Evolutionary conservation across 2,329 filamentous ascomycete species (phyloP).

Genomic region (Colletotrichum sp.): DNA sequence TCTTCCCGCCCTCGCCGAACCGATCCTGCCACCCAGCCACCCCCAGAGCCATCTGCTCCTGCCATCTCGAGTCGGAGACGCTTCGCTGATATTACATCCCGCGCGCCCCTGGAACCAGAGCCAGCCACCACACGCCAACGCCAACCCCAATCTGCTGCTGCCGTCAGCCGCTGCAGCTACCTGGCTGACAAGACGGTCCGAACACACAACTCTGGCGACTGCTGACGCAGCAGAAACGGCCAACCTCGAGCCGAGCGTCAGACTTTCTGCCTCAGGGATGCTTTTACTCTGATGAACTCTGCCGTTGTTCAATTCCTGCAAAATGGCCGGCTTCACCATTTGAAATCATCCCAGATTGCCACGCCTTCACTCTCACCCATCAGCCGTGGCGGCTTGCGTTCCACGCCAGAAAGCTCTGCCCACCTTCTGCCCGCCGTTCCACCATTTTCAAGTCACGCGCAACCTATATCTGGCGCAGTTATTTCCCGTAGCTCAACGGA

Average conservation of each 20-base stretch:
- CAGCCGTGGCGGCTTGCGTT: not conserved
- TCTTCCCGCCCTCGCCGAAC: not conserved
- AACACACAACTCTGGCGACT: not conserved
- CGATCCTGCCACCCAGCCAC: constrained; percentile 7
- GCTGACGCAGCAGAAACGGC: not conserved
- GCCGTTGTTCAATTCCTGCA: not conserved
- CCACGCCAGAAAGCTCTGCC: not conserved
- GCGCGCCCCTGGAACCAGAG: constrained; percentile 4
- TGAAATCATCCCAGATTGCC: not conserved
- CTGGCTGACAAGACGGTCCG: constrained; percentile 16
- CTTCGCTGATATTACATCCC: constrained; percentile 8
- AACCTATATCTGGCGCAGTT: constrained; percentile 5
- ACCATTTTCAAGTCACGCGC: not conserved
- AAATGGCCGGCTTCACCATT: not conserved
- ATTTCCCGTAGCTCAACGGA: constrained; percentile 5
- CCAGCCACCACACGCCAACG: constrained; percentile 12
- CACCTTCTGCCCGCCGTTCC: not conserved
- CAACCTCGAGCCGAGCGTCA: not conserved
- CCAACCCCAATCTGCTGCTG: constrained; percentile 10
- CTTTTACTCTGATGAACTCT: not conserved
- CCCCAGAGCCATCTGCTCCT: not conserved
- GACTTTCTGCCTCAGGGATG: not conserved
- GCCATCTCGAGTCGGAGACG: not conserved
- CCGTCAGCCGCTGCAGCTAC: constrained; percentile 17
- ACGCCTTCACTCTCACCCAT: not conserved